Conservation (phyloP, 192 early-diverging fungal species). For the Coemansia sp. region DNA sequence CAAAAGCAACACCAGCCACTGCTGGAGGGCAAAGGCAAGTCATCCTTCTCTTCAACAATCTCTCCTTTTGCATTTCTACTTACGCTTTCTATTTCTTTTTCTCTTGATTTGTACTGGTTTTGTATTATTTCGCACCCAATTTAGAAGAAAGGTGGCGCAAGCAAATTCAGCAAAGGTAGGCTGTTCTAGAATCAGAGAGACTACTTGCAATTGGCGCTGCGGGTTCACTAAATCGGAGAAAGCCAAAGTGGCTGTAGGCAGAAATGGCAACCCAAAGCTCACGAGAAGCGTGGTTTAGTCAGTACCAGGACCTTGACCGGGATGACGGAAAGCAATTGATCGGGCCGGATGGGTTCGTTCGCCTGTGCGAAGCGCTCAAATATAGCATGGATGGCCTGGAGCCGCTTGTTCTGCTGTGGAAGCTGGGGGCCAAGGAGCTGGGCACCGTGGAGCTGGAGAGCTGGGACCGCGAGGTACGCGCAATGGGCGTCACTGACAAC, state of each 20-base stretch:
- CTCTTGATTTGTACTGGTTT: neutral
- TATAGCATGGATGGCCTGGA: conserved; percentile 33
- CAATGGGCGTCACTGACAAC: conserved; percentile 18
- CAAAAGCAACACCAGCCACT: neutral
- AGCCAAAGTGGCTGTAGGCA: conserved; percentile 3
- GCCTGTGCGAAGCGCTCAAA: conserved; percentile 33
- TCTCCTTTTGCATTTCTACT: neutral
- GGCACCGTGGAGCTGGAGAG: conserved; percentile 19
- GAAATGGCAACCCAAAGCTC: conserved; percentile 7
- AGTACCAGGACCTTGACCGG: conserved; percentile 39
- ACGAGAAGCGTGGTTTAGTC: conserved; percentile 27
- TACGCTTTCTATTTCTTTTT: neutral
- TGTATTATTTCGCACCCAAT: neutral
- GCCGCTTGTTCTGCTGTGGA: conserved; percentile 42
- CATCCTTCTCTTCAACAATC: neutral
- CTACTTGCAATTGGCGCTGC: neutral
- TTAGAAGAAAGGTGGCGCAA: neutral
- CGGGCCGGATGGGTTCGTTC: conserved; percentile 36
- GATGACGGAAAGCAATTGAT: conserved; percentile 27
- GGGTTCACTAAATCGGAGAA: neutral
- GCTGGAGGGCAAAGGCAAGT: neutral
- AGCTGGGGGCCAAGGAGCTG: conserved; percentile 34
- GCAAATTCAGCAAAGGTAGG: neutral
- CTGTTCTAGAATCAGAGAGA: neutral
- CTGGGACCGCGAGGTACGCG: conserved; percentile 22